These are phyloP conservation scores for Wallacemonas sp. DNA, from an alignment of 208 protist genomes.

Conservation along the genomic window DNA sequence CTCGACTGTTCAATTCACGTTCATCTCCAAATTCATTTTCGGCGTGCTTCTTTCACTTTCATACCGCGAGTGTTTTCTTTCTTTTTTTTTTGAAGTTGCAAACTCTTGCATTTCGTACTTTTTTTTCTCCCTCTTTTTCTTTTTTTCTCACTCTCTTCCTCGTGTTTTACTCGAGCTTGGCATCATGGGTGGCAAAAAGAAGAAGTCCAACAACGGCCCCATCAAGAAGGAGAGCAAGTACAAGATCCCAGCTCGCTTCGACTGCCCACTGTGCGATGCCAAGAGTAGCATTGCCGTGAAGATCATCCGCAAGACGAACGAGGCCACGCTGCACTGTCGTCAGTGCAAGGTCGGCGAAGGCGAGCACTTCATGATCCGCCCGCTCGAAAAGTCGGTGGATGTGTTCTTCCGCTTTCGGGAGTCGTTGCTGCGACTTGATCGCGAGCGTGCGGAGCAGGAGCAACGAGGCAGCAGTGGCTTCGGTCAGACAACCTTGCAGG, in stretches of 20 bases:
- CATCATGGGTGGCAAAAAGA: conserved; percentile 83
- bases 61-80: too few relatives aligned
- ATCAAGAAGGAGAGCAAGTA: conserved; percentile 93
- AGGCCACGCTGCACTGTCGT: conserved; percentile 73
- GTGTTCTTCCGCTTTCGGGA: conserved; percentile 91
- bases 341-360: conserved; percentile 53
- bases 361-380: conserved; percentile 52
- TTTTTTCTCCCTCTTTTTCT: conserved; percentile 15
- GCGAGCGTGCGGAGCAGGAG: conserved; percentile 42
- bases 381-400: conserved; percentile 81
- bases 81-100: too few relatives aligned
- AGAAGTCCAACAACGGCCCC: conserved; percentile 69
- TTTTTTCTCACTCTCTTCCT: conserved; percentile 11
- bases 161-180: too few relatives aligned
- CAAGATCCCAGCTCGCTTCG: conserved; percentile 87
- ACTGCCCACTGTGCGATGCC: conserved; percentile 88
- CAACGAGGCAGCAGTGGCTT: conserved; percentile 16
- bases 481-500: conserved; percentile 3
- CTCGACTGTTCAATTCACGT: too few relatives aligned
- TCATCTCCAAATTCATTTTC: too few relatives aligned
- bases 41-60: too few relatives aligned
- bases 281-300: conserved; percentile 79
- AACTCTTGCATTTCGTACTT: conserved; percentile 9
- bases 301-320: conserved; percentile 45
- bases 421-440: conserved; percentile 69